Percentiles rank a stretch among this genome's conserved stretches.
Evolutionary conservation across 2,329 filamentous ascomycete species (phyloP).

Genomic region (Diaporthe australafricana): DNA sequence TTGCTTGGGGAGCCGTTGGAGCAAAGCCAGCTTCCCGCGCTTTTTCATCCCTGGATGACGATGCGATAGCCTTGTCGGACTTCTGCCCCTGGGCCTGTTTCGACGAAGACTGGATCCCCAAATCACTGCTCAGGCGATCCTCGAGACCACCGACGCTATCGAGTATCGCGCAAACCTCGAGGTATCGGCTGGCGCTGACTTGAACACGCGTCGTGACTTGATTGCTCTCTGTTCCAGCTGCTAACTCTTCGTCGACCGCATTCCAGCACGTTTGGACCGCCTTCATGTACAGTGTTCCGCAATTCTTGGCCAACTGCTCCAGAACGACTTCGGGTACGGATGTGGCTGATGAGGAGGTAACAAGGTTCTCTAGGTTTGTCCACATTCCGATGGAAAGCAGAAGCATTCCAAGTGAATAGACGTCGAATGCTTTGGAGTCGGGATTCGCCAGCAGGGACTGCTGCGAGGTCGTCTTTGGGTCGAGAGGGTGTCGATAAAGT

Average conservation of each 20-base stretch:
- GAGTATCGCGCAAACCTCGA: constrained; percentile 72
- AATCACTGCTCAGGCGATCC: constrained; percentile 62
- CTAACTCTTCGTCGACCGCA: constrained; percentile 73
- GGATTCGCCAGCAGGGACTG: constrained; percentile 59
- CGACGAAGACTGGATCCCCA: constrained; percentile 42
- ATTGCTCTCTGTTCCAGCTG: constrained; percentile 59
- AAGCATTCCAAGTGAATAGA: constrained; percentile 80
- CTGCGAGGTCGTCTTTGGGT: constrained; percentile 62
- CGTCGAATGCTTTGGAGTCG: constrained; percentile 71
- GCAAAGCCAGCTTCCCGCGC: constrained; percentile 35
- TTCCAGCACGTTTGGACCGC: constrained; percentile 79
- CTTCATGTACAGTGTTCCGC: constrained; percentile 80
- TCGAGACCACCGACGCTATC: constrained; percentile 69
- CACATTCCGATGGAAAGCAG: constrained; percentile 82
- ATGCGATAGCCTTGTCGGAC: constrained; percentile 25
- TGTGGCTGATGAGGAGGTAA: constrained; percentile 57
- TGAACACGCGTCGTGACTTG: constrained; percentile 66
- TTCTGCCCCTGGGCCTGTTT: constrained; percentile 22
- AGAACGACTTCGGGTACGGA: constrained; percentile 71
- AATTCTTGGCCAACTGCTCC: constrained; percentile 73
- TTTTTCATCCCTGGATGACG: constrained; percentile 35
- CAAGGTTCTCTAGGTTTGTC: constrained; percentile 71
- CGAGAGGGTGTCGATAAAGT: constrained; percentile 75
- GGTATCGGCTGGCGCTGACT: constrained; percentile 65
- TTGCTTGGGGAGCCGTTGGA: neutral